phyloP scores from a whole-genome alignment of 164 flowering plant genomes.

The Vitis cinerea region DNA sequence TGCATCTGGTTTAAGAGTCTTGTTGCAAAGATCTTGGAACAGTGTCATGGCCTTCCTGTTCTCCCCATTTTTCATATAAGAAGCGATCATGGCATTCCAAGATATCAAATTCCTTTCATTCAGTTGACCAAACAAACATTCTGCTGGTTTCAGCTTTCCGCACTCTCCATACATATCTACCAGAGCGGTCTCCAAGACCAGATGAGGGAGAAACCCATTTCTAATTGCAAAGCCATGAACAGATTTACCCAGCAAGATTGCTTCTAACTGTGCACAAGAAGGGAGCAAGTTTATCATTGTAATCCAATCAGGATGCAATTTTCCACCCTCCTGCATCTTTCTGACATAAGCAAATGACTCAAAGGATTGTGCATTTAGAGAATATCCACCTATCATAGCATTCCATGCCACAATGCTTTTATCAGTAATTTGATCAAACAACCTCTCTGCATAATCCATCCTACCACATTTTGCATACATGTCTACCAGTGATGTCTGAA shows the following conservation, averaged over 20 bases:
- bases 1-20: slow-evolving; percentile 44
- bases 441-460: slow-evolving; percentile 45
- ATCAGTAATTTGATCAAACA: slow-evolving; percentile 28
- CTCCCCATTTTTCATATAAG: slow-evolving; percentile 34
- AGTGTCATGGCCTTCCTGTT: slow-evolving; percentile 30
- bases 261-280: slow-evolving; percentile 47
- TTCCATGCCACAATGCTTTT: slow-evolving; percentile 56
- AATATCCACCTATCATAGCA: slow-evolving; percentile 59
- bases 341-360: slow-evolving; percentile 40
- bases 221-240: slow-evolving; percentile 58
- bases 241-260: slow-evolving; percentile 43
- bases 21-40: slow-evolving; percentile 26
- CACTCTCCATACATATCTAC: slow-evolving; percentile 60
- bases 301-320: slow-evolving; percentile 41
- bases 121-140: slow-evolving; percentile 37
- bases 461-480: slow-evolving; percentile 62
- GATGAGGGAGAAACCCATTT: slow-evolving; percentile 51
- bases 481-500: slow-evolving; percentile 59
- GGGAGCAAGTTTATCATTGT: slow-evolving; percentile 66
- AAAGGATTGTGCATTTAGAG: slow-evolving; percentile 23
- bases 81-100: slow-evolving; percentile 45
- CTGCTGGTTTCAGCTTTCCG: slow-evolving; percentile 33
- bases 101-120: slow-evolving; percentile 32
- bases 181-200: slow-evolving; percentile 59
- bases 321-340: slow-evolving; percentile 42